These are phyloP conservation scores for Monascus ruber DNA, from an alignment of 2,329 filamentous ascomycete genomes.

Conservation along the genomic window DNA sequence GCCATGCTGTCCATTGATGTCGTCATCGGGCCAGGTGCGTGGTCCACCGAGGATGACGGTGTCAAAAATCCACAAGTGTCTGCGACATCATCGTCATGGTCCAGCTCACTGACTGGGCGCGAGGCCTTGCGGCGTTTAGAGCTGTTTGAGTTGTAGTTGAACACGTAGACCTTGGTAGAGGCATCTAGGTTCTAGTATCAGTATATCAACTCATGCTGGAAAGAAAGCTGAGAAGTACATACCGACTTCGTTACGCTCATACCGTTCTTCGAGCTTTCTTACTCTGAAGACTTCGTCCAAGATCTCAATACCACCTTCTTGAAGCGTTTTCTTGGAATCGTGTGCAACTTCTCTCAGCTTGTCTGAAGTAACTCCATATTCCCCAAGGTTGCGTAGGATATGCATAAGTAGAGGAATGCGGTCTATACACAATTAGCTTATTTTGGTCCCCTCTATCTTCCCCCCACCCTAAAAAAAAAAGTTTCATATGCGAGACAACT, in stretches of 20 bases:
- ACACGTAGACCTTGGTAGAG: constrained; percentile 25
- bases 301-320: constrained; percentile 23
- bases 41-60: constrained; percentile 15
- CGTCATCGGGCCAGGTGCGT: constrained; percentile 7
- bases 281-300: constrained; percentile 32
- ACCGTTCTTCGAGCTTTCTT: constrained; percentile 29
- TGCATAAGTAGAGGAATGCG: constrained; percentile 29
- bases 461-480: neutral
- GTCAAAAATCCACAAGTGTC: constrained; percentile 16
- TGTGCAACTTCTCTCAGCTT: constrained; percentile 30
- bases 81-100: constrained; percentile 18
- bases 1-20: constrained; percentile 10
- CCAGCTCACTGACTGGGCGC: constrained; percentile 15
- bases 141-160: constrained; percentile 22
- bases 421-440: constrained; percentile 10
- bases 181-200: constrained; percentile 13
- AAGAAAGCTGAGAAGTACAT: constrained; percentile 6
- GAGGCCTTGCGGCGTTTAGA: constrained; percentile 21
- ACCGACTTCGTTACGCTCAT: constrained; percentile 31
- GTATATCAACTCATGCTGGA: neutral
- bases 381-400: constrained; percentile 28
- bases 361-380: constrained; percentile 24
- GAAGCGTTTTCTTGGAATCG: constrained; percentile 28
- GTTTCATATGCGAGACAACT: constrained; percentile 5
- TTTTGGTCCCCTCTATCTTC: neutral